Evolutionary conservation across 257 asterid species (phyloP).

Genomic region (Jaltomata sinuosa): DNA sequence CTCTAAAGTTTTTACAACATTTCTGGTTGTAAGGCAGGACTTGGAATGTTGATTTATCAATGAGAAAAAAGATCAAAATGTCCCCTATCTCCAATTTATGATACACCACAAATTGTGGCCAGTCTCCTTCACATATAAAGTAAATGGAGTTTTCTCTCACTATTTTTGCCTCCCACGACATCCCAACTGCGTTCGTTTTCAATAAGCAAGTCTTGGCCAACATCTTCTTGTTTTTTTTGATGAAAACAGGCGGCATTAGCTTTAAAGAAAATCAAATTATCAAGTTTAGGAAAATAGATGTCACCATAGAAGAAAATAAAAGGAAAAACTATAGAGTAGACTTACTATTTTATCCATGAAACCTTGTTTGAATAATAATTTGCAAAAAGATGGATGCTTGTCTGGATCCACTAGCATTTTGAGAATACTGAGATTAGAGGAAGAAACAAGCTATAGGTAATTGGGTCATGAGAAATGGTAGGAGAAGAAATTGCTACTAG

Average conservation of each 20-base stretch:
- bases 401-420: neutral
- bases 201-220: neutral
- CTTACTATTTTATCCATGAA: neutral
- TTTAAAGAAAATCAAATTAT: neutral
- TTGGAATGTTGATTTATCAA: neutral
- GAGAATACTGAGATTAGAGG: neutral
- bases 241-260: neutral
- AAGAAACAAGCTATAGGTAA: neutral
- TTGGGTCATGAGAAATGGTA: neutral
- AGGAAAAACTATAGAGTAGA: neutral
- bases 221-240: neutral
- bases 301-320: neutral
- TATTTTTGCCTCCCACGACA: neutral
- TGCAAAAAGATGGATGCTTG: neutral
- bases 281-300: neutral
- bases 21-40: neutral
- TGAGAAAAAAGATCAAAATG: neutral
- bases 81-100: neutral
- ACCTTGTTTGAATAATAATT: neutral
- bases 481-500: neutral
- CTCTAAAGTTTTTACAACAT: neutral
- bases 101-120: neutral
- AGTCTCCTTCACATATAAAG: neutral
- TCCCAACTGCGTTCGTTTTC: neutral
- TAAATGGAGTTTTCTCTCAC: neutral